A percentile compares a stretch with the other conserved stretches of the same genome.
Conservation (phyloP, 2,329 filamentous ascomycete genomes). For the Sarocladium kiliense region DNA sequence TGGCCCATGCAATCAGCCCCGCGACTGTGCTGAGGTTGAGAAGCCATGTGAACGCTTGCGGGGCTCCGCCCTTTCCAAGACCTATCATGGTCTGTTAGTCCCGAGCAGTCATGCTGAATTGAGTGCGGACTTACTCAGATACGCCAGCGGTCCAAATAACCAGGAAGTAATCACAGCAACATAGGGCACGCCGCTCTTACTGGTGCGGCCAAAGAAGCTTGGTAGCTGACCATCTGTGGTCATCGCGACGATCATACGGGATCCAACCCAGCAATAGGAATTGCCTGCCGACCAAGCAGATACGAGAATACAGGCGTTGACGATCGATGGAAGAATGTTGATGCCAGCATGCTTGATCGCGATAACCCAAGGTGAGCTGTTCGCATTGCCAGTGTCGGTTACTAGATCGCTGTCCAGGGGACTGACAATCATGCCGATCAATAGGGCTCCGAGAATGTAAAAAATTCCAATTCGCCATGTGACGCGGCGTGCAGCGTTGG, state of each 20-base stretch:
- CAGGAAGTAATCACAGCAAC: slow-evolving; percentile 47
- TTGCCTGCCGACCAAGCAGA: slow-evolving; percentile 76
- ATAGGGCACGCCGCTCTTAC: slow-evolving; percentile 65
- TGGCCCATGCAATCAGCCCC: slow-evolving; percentile 56
- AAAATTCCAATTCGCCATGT: slow-evolving; percentile 81
- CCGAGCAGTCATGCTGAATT: too few species aligned
- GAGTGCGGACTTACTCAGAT: slow-evolving; percentile 42
- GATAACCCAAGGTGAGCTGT: slow-evolving; percentile 67
- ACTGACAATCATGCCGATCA: slow-evolving; percentile 69
- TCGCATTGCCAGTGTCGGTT: slow-evolving; percentile 22
- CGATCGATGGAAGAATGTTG: slow-evolving; percentile 55
- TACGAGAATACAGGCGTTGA: slow-evolving; percentile 69
- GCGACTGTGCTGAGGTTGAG: slow-evolving; percentile 63
- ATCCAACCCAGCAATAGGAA: slow-evolving; percentile 72
- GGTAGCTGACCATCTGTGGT: slow-evolving; percentile 69
- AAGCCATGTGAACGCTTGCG: slow-evolving; percentile 57
- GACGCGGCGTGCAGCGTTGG: slow-evolving; percentile 72
- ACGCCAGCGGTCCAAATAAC: slow-evolving; percentile 60
- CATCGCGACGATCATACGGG: slow-evolving; percentile 67
- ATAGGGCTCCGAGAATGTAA: slow-evolving; percentile 68
- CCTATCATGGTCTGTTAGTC: too few species aligned
- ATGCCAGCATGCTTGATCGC: slow-evolving; percentile 63
- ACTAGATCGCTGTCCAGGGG: slow-evolving; percentile 41
- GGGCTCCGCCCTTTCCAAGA: background rate
- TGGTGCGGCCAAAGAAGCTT: slow-evolving; percentile 64